Evolutionary conservation across 1,284 basidiomycete species (phyloP).

Genomic region (Agroathelia rolfsii): DNA sequence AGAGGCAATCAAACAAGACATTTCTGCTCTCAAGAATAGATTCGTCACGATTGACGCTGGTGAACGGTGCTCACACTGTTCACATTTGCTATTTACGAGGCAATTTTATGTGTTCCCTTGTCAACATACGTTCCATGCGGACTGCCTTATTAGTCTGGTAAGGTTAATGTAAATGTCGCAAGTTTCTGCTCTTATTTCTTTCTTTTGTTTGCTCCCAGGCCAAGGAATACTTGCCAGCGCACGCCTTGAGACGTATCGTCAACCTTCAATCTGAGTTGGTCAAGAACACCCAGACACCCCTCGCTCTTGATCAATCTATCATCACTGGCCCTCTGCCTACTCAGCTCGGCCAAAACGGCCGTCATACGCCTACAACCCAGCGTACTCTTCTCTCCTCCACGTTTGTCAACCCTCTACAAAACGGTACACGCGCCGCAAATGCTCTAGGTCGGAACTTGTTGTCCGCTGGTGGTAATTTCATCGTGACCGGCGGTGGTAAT

Average conservation of each 20-base stretch:
- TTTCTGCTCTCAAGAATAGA: conserved; percentile 76
- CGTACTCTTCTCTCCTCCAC: conserved; percentile 66
- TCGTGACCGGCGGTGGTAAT: no score
- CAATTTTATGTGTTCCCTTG: conserved; percentile 99
- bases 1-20: conserved; percentile 90
- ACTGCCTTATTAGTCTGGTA: conserved; percentile 87
- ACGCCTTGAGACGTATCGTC: conserved; percentile 74
- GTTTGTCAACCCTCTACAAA: conserved; percentile 49
- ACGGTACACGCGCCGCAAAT: conserved; percentile 50
- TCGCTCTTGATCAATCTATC: conserved; percentile 23
- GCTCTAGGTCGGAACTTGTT: conserved; percentile 73
- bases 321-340: conserved; percentile 23
- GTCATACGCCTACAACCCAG: conserved; percentile 32
- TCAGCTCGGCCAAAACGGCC: conserved; percentile 4
- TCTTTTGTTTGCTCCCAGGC: conserved; percentile 40
- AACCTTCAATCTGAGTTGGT: conserved; percentile 77
- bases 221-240: conserved; percentile 80
- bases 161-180: conserved; percentile 26
- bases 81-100: conserved; percentile 65
- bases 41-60: conserved; percentile 88
- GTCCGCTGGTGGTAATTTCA: no score
- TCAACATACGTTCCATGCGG: conserved; percentile 91
- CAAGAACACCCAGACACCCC: conserved; percentile 35
- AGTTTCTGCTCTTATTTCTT: conserved; percentile 5
- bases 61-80: conserved; percentile 82